Conservation (phyloP, 306 rosid genomes). For the Acacia acuminata region DNA sequence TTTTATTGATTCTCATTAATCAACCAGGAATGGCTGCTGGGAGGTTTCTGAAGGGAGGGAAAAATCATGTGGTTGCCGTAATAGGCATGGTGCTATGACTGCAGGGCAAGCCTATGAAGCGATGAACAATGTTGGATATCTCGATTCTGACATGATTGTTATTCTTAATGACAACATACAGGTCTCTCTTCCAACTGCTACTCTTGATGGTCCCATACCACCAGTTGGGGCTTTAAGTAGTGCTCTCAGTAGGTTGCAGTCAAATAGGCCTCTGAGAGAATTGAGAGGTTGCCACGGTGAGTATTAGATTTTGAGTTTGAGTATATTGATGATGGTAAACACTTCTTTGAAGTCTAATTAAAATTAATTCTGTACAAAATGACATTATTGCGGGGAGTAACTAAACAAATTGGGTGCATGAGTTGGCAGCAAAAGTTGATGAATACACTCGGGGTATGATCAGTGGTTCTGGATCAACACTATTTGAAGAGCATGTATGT, state of each 20-base stretch:
- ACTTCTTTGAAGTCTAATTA: slow-evolving; percentile 2
- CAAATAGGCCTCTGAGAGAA: slow-evolving; percentile 45
- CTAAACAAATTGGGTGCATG: slow-evolving; percentile 91
- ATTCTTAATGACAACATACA: no score
- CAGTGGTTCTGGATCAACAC: slow-evolving; percentile 88
- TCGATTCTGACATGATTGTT: slow-evolving; percentile 66
- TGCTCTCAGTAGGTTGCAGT: slow-evolving; percentile 44
- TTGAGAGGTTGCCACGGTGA: slow-evolving; percentile 93
- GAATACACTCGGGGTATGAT: slow-evolving; percentile 99
- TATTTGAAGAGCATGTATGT: background rate
- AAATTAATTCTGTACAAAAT: slow-evolving; percentile 15
- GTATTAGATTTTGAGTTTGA: slow-evolving; percentile 27
- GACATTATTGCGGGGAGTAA: slow-evolving; percentile 62
- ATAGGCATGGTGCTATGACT: slow-evolving; percentile 40
- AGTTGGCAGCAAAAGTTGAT: slow-evolving; percentile 94
- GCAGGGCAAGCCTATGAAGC: slow-evolving; percentile 99
- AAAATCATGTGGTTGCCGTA: slow-evolving; percentile 76
- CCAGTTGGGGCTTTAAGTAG: slow-evolving; percentile 50
- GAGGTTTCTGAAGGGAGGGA: slow-evolving; percentile 77
- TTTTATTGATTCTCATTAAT: slow-evolving; percentile 29
- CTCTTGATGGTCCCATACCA: no score
- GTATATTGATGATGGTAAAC: background rate
- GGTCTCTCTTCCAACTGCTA: no score
- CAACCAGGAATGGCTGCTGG: slow-evolving; percentile 93
- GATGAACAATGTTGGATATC: slow-evolving; percentile 93